phyloP scores from a whole-genome alignment of 257 asterid species.

The Penstemon barbatus region DNA sequence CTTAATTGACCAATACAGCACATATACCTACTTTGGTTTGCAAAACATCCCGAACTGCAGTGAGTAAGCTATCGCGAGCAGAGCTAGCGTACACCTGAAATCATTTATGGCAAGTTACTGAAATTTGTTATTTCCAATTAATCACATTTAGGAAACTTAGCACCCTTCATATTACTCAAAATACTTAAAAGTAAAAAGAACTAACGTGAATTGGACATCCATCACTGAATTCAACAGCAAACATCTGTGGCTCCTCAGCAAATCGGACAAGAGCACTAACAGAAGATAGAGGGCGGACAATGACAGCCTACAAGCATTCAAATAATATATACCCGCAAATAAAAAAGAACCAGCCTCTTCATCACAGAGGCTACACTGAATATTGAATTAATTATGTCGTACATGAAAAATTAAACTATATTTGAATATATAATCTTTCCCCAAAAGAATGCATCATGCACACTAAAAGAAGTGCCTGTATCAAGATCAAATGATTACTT shows the following conservation, averaged over 20 bases:
- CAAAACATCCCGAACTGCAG: constrained; percentile 90
- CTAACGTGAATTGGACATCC: constrained; percentile 97
- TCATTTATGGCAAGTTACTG: constrained; percentile 9
- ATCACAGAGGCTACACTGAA: constrained; percentile 17
- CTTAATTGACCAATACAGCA: constrained; percentile 36
- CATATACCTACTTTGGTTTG: constrained; percentile 87
- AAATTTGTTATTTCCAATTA: constrained; percentile 2
- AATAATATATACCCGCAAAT: constrained; percentile 10
- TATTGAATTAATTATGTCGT: not conserved
- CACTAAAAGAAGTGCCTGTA: constrained; percentile 14
- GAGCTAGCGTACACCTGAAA: constrained; percentile 98
- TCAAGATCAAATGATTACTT: constrained; percentile 55
- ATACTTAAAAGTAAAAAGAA: constrained; percentile 25
- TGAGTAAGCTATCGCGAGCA: constrained; percentile 94
- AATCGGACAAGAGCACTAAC: constrained; percentile 96
- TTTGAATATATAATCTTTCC: not conserved
- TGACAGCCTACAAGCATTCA: constrained; percentile 76
- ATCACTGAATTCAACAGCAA: constrained; percentile 93
- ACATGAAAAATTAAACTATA: not conserved
- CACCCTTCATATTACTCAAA: constrained; percentile 24
- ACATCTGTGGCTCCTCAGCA: constrained; percentile 99
- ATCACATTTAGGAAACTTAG: constrained; percentile 17
- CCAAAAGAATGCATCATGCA: constrained; percentile 17
- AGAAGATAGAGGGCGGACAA: constrained; percentile 86
- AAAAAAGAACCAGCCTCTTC: constrained; percentile 10